Evolutionary conservation across 1,284 basidiomycete genomes (phyloP), one percentile per base, ranked within the genome.

Genomic region (Moesziomyces sp.): DNA sequence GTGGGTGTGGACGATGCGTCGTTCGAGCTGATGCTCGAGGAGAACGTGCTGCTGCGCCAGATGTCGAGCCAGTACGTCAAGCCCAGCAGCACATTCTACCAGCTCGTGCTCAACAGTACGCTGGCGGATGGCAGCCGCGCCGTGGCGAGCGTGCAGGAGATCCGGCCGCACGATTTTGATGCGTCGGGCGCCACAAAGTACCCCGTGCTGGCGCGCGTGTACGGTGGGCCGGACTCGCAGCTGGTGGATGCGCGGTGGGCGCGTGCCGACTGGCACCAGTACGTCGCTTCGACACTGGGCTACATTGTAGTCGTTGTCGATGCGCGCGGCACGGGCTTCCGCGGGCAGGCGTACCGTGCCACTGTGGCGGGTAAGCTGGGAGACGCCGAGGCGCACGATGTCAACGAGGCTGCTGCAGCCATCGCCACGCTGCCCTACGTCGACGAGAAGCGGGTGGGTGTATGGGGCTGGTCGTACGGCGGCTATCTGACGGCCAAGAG

Each of bases 251-350:
- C 58, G 11, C 18, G 52, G 3, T 78, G 62, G 57, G 62, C 62
- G 11, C 58, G 76, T 3, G 62, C 65, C 3, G 75, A 77, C 28
- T 98, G 93, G 93, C 90, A 94, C 77, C 88, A 93, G 65, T 96
- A 91, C 85, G 88, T 97, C 23, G 92, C 91, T 3, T 91, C 91
- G 72, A 88, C 89, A 30, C 86, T 93, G 46, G 90, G 93, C 73
- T 97, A 96, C 84, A 88, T 99, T 47, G 87, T 96, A 26, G 92
- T 97, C 48, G 86, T 89, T 14, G 91, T 97, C 45, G 96, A 98
- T 83, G 94, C 93, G 0, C 89, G 95, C n/a, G 95, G 95, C 0
- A 98, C 96, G 0, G 96, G 96, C 1, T 93, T 88, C 85, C 92
- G 92, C 83, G 96, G 96, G 0, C 88, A 94, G 33, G 86, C 86